These are phyloP conservation scores for Cercospora beticola DNA, from an alignment of 2,329 filamentous ascomycete species.

Conservation along the genomic window DNA sequence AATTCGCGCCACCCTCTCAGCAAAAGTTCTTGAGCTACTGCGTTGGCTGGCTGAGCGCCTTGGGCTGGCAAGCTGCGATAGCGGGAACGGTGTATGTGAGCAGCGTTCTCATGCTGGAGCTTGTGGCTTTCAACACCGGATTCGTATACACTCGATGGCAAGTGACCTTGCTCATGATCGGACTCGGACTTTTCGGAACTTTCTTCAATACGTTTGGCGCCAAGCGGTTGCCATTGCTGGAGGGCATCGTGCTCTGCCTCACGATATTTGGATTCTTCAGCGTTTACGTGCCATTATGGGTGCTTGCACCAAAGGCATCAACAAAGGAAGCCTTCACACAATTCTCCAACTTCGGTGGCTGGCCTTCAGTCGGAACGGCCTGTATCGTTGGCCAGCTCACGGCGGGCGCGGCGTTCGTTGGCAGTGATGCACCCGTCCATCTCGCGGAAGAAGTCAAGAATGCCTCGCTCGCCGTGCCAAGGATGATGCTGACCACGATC, in stretches of 20 bases:
- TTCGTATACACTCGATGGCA: constrained; percentile 23
- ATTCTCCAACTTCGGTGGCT: constrained; percentile 44
- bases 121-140: constrained; percentile 12
- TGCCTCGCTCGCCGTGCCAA: constrained; percentile 42
- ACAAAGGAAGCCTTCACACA: constrained; percentile 51
- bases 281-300: constrained; percentile 48
- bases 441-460: constrained; percentile 33
- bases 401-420: constrained; percentile 16
- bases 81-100: constrained; percentile 7
- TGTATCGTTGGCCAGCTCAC: constrained; percentile 42
- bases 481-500: constrained; percentile 47
- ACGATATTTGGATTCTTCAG: constrained; percentile 54
- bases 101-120: constrained; percentile 5
- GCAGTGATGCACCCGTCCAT: constrained; percentile 20
- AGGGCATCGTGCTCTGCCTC: constrained; percentile 50
- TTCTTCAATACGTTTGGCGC: constrained; percentile 33
- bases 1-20: constrained; percentile 27
- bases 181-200: constrained; percentile 16
- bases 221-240: constrained; percentile 39
- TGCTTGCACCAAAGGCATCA: constrained; percentile 49
- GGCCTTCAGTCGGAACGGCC: constrained; percentile 46
- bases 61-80: constrained; percentile 17
- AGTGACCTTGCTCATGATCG: constrained; percentile 24
- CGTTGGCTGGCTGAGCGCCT: constrained; percentile 17
- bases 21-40: constrained; percentile 23